These are phyloP conservation scores for Proliferodiscus dingleyae DNA, from an alignment of 2,329 filamentous ascomycete genomes.

Conservation along the genomic window DNA sequence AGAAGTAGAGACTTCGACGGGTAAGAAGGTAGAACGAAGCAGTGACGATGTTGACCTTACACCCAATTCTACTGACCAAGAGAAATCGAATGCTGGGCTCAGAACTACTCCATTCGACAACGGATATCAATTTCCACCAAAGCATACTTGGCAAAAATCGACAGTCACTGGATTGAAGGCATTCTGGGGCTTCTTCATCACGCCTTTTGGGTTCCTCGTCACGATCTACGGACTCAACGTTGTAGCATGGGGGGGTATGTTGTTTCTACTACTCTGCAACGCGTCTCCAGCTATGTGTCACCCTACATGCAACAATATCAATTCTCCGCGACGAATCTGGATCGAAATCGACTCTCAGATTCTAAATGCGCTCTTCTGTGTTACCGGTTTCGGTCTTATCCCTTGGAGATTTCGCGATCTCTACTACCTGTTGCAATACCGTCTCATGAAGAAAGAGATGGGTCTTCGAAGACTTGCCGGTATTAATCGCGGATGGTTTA, in stretches of 20 bases:
- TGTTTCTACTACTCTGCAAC: conserved; percentile 78
- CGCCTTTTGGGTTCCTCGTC: conserved; percentile 70
- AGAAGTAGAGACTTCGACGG: conserved; percentile 5
- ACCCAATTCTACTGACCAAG: conserved; percentile 10
- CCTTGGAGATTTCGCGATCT: conserved; percentile 82
- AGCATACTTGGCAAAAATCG: conserved; percentile 54
- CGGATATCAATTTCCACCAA: conserved; percentile 61
- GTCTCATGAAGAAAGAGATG: conserved; percentile 46
- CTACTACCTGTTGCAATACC: conserved; percentile 65
- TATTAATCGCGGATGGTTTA: conserved; percentile 71
- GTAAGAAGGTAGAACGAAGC: conserved; percentile 12
- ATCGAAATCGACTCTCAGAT: conserved; percentile 83
- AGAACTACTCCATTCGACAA: conserved; percentile 47
- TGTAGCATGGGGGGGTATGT: conserved; percentile 86
- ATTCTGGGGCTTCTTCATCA: conserved; percentile 70
- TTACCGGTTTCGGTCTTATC: conserved; percentile 77
- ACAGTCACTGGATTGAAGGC: conserved; percentile 52
- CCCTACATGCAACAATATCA: conserved; percentile 63
- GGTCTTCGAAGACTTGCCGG: conserved; percentile 66
- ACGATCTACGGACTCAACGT: conserved; percentile 78
- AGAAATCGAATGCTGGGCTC: conserved; percentile 13
- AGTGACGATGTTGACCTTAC: conserved; percentile 22
- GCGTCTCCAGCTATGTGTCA: conserved; percentile 69
- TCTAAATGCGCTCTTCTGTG: conserved; percentile 77
- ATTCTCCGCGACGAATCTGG: conserved; percentile 76